Percentiles rank a stretch among this genome's conserved stretches.
Conservation (phyloP, 257 asterid species). For the Solanum commersonii region DNA sequence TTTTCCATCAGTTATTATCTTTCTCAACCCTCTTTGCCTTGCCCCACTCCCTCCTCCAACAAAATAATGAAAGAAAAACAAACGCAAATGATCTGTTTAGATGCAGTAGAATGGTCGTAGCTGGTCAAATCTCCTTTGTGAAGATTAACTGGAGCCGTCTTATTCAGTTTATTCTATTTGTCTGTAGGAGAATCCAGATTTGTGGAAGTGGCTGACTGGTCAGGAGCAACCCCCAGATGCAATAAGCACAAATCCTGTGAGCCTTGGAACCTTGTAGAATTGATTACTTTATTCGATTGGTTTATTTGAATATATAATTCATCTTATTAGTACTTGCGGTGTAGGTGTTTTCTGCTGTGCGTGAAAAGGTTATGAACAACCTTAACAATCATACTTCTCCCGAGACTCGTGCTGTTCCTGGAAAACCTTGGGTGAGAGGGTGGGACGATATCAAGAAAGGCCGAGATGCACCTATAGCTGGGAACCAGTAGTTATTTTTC, state of each 20-base stretch:
- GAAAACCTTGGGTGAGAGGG: slow-evolving; percentile 90
- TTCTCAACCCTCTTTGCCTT: neutral
- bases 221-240: slow-evolving; percentile 86
- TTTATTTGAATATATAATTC: neutral
- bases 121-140: neutral
- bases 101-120: neutral
- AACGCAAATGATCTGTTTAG: neutral
- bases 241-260: slow-evolving; percentile 61
- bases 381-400: slow-evolving; percentile 62
- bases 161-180: neutral
- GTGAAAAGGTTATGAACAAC: slow-evolving; percentile 52
- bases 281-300: neutral
- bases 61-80: neutral
- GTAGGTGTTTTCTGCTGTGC: slow-evolving; percentile 64
- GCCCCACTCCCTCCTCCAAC: neutral
- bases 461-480: slow-evolving; percentile 53
- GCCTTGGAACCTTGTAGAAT: slow-evolving; percentile 3
- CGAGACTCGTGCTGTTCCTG: slow-evolving; percentile 70
- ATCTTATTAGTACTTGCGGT: neutral
- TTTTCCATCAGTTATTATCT: neutral
- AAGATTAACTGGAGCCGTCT: neutral
- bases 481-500: slow-evolving; percentile 55
- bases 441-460: slow-evolving; percentile 93
- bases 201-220: slow-evolving; percentile 87
- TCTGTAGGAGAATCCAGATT: slow-evolving; percentile 88